Evolutionary conservation across 768 basidiomycete species (phyloP), one percentile per base, ranked within the genome.

Genomic region (Neoboletus brunneissimus): DNA sequence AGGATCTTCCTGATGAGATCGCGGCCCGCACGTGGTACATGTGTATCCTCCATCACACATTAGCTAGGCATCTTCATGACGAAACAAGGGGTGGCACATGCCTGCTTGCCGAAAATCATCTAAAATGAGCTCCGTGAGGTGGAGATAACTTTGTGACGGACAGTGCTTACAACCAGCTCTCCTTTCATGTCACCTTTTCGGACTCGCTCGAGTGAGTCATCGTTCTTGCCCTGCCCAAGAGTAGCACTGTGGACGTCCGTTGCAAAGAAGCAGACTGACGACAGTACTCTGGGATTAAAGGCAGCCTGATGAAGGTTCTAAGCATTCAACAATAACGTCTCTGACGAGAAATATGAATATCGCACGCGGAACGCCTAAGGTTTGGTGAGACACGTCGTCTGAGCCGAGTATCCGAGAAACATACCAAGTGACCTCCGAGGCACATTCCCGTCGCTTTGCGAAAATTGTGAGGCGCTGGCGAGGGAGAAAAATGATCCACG

Each of bases 81-180:
- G 25, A 40, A 41, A 35, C 18, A 46, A 35, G 6, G 27, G 1
- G 12, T 15, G 31, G 12, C 8, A 57, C 75, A 53, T 63, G 85
- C 91, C 79, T 95, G 92, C 69, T 95, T 94, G 8, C 96, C 96
- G 66, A 98, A 98, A 51, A 98, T 93, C 88, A 97, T 88, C 83
- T 94, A 20, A 25, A 52, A 37, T 38, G 31, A 35, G 15, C n/a
- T 31, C n/a, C 4, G 44, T 54, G 12, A 56, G 31, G 41, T 16
- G n/a, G 31, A 32, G 25, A 45, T 9, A 1, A 22, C 2, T 4
- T n/a, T 8, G 35, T 25, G 31, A 56, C 3, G 42, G 11, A 45
- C 2, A 25, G 31, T 32, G 70, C 88, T 55, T 73, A 91, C 91
- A 62, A 91, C 86, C 13, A 97, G 73, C 67, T 97, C 94, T 44